Evolutionary conservation across 768 basidiomycete species (phyloP).

Genomic region (Boletales sp.): DNA sequence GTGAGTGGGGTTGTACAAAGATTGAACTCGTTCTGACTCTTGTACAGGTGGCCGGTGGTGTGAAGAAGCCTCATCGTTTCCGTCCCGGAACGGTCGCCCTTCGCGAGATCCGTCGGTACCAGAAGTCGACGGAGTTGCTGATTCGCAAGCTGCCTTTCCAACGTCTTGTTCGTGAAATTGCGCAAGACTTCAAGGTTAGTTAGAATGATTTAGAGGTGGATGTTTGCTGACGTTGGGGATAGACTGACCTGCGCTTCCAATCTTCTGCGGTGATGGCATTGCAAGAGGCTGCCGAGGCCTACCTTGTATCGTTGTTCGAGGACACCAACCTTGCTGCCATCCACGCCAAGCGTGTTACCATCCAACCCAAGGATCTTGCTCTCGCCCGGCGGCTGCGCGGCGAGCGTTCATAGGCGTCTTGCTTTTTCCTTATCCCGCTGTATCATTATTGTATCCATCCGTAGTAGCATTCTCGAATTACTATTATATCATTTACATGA

Average conservation of each 20-base stretch:
- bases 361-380: constrained; percentile 38
- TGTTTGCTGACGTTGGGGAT: background rate
- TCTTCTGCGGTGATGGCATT: constrained; percentile 5
- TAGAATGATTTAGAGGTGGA: no score
- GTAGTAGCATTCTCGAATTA: no score
- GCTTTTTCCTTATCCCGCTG: constrained; percentile 4
- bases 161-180: constrained; percentile 84
- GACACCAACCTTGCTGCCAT: constrained; percentile 7
- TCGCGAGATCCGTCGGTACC: constrained; percentile 84
- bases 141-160: constrained; percentile 89
- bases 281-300: constrained; percentile 4
- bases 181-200: constrained; percentile 82
- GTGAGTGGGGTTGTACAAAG: constrained; percentile 28
- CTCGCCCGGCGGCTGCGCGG: constrained; percentile 75
- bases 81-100: constrained; percentile 81
- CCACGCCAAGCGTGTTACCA: constrained; percentile 1
- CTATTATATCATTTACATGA: background rate
- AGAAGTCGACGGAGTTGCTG: constrained; percentile 81
- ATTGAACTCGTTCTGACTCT: background rate
- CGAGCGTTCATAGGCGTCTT: constrained; percentile 55
- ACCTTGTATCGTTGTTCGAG: constrained; percentile 3
- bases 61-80: constrained; percentile 91
- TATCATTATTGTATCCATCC: constrained; percentile 13
- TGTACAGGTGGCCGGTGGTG: constrained; percentile 68
- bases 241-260: constrained; percentile 5